Evolutionary conservation across 352 stramenopile species (phyloP), one percentile per base, ranked within the genome.

Genomic region (Pythium rhizo-oryzae): DNA sequence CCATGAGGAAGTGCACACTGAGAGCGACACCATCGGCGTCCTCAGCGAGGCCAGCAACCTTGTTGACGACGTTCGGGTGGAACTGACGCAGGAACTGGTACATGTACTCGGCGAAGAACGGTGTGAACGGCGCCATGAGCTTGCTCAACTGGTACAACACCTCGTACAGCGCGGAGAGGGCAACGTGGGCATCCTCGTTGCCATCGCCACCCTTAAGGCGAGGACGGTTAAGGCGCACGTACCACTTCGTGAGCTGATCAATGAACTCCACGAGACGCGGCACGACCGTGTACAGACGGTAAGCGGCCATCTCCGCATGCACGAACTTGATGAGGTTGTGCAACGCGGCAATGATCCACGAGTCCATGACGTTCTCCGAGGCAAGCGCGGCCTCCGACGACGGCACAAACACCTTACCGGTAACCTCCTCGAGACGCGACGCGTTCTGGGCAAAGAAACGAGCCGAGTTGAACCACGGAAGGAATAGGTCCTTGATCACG

Each of bases 71-170:
- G 59, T 85, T 81, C 41, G 97, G 96, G 84, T 99, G 95, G 70
- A 98, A 93, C 68, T 98, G 96, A 64, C 97, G 88, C 37, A 99
- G 83, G 69, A 99, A 97, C 78, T 99, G 97, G 82, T 99, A 99
- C 75, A 99, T 98, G 83, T 98, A 99, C 81, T 99, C 98, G 8
- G 98, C 94, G 67, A 99, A 99, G 84, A 99, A 99, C 24, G 98
- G 98, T 56, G 97, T 99, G 84, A 99, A 99, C 3, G 98, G 98
- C 16, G 95, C 94, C 98, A 99, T 99, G 39, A 99, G 78, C 76
- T 93, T 93, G 66, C 68, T 98, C 19, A 94, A 87, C 72, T 93
- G 94, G 74, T 99, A 92, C 52, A 99, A 85, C 21, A 99, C 97
- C 77, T 99, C 97, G 80, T 99, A 99, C n/a, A 99, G 82, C 18